Percentiles rank a stretch among this genome's conserved stretches.
phyloP scores from a whole-genome alignment of 495 filamentous ascomycete genomes.

The Podospora bellae-mahoneyi region DNA sequence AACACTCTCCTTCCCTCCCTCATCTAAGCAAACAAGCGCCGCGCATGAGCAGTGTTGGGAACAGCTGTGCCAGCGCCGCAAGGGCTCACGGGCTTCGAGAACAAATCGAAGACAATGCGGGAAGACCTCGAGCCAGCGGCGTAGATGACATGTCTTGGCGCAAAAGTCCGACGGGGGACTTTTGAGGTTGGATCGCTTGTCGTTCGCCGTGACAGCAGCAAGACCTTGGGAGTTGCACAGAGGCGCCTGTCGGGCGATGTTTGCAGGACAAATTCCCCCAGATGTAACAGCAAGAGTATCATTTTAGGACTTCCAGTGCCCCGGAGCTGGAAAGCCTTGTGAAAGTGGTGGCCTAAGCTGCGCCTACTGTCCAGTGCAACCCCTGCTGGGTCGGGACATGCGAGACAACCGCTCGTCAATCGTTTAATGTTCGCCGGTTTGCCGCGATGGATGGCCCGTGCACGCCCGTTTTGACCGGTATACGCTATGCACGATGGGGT shows the following conservation, averaged over 20 bases:
- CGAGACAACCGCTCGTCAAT: slow-evolving; percentile 20
- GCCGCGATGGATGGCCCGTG: slow-evolving; percentile 7
- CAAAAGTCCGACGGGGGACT: not conserved
- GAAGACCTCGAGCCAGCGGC: slow-evolving; percentile 1
- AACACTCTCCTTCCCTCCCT: not conserved
- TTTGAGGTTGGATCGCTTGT: not conserved
- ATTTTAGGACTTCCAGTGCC: slow-evolving; percentile 15
- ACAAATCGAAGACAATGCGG: slow-evolving; percentile 9
- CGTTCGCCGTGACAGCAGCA: no score
- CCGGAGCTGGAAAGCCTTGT: slow-evolving; percentile 24
- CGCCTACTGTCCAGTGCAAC: slow-evolving; percentile 16
- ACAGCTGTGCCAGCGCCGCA: slow-evolving; percentile 19
- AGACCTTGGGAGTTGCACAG: not conserved
- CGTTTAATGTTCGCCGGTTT: not conserved
- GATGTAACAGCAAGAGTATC: not conserved
- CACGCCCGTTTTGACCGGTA: not conserved
- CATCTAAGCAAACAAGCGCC: slow-evolving; percentile 8
- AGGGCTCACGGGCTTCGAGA: slow-evolving; percentile 17
- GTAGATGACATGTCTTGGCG: not conserved
- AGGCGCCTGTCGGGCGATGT: not conserved
- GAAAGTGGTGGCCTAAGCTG: slow-evolving; percentile 26
- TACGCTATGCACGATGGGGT: slow-evolving; percentile 15
- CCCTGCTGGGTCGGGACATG: slow-evolving; percentile 10
- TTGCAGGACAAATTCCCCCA: not conserved
- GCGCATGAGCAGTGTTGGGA: slow-evolving; percentile 11